Base-by-base conservation (phyloP, 805 yeast species). In the Candida glaebosa region DNA sequence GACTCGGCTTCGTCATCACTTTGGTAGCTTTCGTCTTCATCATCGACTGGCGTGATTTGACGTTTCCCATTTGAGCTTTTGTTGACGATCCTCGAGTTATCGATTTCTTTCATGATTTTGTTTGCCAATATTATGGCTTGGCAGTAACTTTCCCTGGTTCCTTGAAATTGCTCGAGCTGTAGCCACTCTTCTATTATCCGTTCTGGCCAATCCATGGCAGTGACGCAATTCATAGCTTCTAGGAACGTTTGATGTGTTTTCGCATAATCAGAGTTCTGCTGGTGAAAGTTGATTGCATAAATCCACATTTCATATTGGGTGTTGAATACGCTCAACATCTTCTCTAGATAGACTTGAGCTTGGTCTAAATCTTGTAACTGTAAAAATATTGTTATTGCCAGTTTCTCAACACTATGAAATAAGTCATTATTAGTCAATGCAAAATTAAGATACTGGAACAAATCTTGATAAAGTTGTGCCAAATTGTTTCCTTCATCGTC, bases 301-400 rank as follows among this genome's bases (percentile, higher is more conserved):
- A 77, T 39, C 84, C 84, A 80, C 6, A 70, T 59, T 22, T 72
- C 78, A 20, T 67, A 56, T 48, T 76, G 74, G 3, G 49, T 39
- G 0, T 52, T 40, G 39, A 59, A 68, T 1, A 44, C 48, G 3
- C 48, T 46, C 1, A 70, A 41, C 22, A 72, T 39, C 17, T 33
- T 33, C 3, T 51, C 40, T 38, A 66, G 46, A 4, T 54, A 31
- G 3, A 40, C 38, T 18, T 61, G 42, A 0, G 73, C 73, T 14
- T 42, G 41, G 1, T 56, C 65, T 0, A 53, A 12, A 18, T 61
- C 59, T 1, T 54, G 67, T 4, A 60, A 31, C 2, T 49, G 45
- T 22, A 65, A 69, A 38, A 58, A 58, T 1, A 69, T 52, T 1
- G 63, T 52, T 2, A 74, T 60, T 5, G 69, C 51, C 6, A 67